phyloP scores from a whole-genome alignment of 1,284 basidiomycete genomes.

The Neotropicomus parvogracilis region DNA sequence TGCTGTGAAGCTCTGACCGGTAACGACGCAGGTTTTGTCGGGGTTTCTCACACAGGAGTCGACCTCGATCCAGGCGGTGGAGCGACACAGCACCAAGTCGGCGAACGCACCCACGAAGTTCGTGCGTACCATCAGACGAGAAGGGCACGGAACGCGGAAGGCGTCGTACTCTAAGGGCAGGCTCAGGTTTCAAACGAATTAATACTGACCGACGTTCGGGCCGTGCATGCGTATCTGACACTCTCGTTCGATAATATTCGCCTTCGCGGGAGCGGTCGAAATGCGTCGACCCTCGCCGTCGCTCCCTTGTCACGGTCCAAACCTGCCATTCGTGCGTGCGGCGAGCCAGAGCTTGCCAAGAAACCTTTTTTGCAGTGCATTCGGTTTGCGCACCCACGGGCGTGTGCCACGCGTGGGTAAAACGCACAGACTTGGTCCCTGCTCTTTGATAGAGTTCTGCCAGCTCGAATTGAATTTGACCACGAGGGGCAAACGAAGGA shows the following conservation, averaged over 20 bases:
- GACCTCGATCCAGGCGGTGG: conserved; percentile 1
- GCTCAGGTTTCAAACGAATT: conserved; percentile 2
- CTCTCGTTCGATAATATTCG: not conserved
- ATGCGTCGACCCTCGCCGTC: not conserved
- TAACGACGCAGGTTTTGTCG: too few relatives aligned
- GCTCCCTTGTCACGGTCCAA: not conserved
- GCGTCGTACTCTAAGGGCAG: not conserved
- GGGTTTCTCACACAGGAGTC: not conserved
- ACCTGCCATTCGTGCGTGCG: not conserved
- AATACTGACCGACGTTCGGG: conserved; percentile 6
- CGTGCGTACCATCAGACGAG: conserved; percentile 13
- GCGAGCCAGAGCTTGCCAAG: too few relatives aligned
- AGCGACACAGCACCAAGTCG: not conserved
- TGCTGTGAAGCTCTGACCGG: too few relatives aligned
- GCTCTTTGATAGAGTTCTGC: conserved; percentile 17
- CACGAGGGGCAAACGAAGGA: not conserved
- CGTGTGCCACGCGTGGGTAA: conserved; percentile 12
- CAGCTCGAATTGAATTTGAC: conserved; percentile 18
- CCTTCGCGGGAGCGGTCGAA: conserved; percentile 15
- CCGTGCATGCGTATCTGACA: not conserved
- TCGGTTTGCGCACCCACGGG: not conserved
- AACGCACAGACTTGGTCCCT: not conserved
- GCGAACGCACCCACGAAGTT: conserved; percentile 7
- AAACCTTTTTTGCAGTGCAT: too few relatives aligned
- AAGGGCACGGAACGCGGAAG: conserved; percentile 1